These are phyloP conservation scores for Brachypodium distachyon DNA, from an alignment of 202 grass and related monocot species.

Conservation along the genomic window DNA sequence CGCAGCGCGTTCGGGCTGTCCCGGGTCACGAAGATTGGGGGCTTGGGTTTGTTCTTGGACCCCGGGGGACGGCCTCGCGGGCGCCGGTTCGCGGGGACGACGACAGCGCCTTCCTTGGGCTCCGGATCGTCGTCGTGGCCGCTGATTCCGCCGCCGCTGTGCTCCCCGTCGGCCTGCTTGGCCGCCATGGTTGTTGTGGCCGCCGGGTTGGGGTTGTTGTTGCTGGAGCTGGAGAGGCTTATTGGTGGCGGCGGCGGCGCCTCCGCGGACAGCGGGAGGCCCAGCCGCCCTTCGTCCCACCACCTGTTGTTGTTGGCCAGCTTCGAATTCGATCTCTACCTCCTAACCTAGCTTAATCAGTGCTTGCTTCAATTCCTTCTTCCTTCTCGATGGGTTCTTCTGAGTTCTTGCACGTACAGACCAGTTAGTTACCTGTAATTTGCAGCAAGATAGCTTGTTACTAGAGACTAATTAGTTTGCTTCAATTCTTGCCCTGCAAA, in stretches of 20 bases:
- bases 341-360: too few relatives aligned
- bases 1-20: slow-evolving; percentile 70
- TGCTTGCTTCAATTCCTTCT: neutral
- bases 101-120: slow-evolving; percentile 30
- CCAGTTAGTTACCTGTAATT: too few relatives aligned
- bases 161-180: slow-evolving; percentile 7
- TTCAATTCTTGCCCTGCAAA: neutral
- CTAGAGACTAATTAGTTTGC: too few relatives aligned
- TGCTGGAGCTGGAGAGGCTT: neutral
- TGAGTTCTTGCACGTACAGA: too few relatives aligned
- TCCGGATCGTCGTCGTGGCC: slow-evolving; percentile 27
- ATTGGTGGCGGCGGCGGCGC: slow-evolving; percentile 7
- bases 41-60: slow-evolving; percentile 78
- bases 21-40: slow-evolving; percentile 58
- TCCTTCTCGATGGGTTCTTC: too few relatives aligned
- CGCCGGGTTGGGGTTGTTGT: neutral
- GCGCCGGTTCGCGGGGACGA: slow-evolving; percentile 26
- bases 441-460: neutral
- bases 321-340: neutral
- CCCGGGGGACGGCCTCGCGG: slow-evolving; percentile 52
- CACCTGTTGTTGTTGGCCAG: slow-evolving; percentile 68
- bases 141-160: neutral
- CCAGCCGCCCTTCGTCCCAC: slow-evolving; percentile 60
- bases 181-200: slow-evolving; percentile 22
- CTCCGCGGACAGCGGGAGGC: slow-evolving; percentile 32